phyloP scores from a whole-genome alignment of 495 filamentous ascomycete species.

The Trichoderma virens region DNA sequence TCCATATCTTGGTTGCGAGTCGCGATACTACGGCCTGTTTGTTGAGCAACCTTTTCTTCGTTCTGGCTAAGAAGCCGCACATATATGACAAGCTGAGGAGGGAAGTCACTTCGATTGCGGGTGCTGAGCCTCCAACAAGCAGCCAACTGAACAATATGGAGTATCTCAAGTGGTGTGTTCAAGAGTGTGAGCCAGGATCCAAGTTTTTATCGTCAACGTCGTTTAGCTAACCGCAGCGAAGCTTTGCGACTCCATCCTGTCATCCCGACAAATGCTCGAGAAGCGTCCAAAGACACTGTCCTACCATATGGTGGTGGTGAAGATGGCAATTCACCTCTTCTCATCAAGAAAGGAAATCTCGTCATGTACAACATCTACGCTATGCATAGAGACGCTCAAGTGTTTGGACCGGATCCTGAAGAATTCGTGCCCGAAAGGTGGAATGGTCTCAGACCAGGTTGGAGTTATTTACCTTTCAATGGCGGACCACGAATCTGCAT shows the following conservation, averaged over 20 bases:
- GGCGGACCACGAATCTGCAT: conserved; percentile 51
- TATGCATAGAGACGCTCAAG: conserved; percentile 49
- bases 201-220: neutral
- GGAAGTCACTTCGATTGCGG: conserved; percentile 44
- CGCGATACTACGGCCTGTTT: conserved; percentile 53
- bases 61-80: conserved; percentile 35
- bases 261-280: conserved; percentile 64
- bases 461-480: conserved; percentile 53
- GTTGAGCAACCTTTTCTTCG: conserved; percentile 35
- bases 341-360: conserved; percentile 34
- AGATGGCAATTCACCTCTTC: conserved; percentile 54
- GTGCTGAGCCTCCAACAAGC: conserved; percentile 48
- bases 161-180: conserved; percentile 40
- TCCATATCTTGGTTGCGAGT: conserved; percentile 45
- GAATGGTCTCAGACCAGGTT: conserved; percentile 36
- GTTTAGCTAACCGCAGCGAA: conserved; percentile 42
- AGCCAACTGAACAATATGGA: conserved; percentile 56
- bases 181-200: conserved; percentile 21
- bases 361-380: conserved; percentile 38
- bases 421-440: conserved; percentile 46
- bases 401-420: conserved; percentile 45
- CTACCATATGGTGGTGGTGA: conserved; percentile 67
- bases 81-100: conserved; percentile 39
- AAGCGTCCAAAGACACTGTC: conserved; percentile 59
- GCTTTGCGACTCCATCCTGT: conserved; percentile 65